Conservation (phyloP, 768 basidiomycete species). For the Sistotremastrum niveocremeum region DNA sequence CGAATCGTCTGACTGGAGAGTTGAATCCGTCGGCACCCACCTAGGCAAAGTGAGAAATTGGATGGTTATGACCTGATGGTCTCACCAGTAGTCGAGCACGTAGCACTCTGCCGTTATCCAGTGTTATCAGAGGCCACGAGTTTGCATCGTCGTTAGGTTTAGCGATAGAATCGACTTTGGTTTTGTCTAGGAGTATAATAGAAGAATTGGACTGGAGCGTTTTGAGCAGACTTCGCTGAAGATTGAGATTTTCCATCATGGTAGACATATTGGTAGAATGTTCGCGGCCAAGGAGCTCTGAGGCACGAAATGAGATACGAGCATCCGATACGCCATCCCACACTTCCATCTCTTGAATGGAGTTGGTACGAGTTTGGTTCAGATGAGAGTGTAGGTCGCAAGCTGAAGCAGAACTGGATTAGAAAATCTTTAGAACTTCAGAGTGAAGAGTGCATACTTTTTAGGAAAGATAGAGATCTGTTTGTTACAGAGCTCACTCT, state of each 20-base stretch:
- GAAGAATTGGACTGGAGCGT: conserved; percentile 15
- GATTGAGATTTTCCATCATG: conserved; percentile 84
- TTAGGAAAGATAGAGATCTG: conserved; percentile 50
- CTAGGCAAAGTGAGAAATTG: conserved; percentile 22
- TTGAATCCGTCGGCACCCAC: conserved; percentile 94
- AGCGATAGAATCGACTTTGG: conserved; percentile 60
- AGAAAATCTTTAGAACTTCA: conserved; percentile 1
- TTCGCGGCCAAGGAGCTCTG: conserved; percentile 27
- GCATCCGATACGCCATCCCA: conserved; percentile 89
- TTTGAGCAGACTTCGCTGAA: conserved; percentile 70
- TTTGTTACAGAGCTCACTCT: conserved; percentile 80
- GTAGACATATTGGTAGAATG: conserved; percentile 49
- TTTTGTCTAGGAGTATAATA: conserved; percentile 56
- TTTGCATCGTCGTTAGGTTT: conserved; percentile 29
- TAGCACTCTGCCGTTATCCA: conserved; percentile 53
- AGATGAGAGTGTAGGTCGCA: conserved; percentile 71
- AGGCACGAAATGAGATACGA: conserved; percentile 55
- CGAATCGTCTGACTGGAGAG: conserved; percentile 82
- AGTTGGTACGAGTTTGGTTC: conserved; percentile 49
- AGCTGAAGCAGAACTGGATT: conserved; percentile 34
- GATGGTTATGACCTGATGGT: conserved; percentile 2
- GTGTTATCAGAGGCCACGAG: conserved; percentile 68
- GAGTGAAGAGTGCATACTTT: conserved; percentile 27
- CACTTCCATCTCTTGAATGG: conserved; percentile 80
- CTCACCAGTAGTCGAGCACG: conserved; percentile 65